A percentile compares a stretch with the other conserved stretches of the same genome.
phyloP scores from a whole-genome alignment of 495 filamentous ascomycete species.

The Hypoxylon trugodes region DNA sequence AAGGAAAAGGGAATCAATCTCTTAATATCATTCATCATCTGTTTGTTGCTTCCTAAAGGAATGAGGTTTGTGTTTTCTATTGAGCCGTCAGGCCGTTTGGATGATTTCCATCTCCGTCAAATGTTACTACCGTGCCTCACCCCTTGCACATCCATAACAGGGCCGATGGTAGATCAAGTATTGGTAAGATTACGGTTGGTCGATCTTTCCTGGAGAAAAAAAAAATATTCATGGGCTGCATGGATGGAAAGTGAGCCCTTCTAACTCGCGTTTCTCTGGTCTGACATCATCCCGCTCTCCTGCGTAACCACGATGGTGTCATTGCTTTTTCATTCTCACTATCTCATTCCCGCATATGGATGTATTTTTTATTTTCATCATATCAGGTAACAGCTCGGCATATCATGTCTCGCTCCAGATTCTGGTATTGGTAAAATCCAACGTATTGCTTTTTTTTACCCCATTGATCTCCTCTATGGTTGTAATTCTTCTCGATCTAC shows the following conservation, averaged over 20 bases:
- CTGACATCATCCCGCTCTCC: slow-evolving; percentile 42
- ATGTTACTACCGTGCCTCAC: neutral
- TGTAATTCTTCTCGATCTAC: neutral
- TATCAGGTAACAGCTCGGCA: slow-evolving; percentile 3
- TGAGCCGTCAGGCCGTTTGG: neutral
- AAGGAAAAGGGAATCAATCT: neutral
- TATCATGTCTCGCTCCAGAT: neutral
- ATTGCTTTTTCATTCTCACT: slow-evolving; percentile 19
- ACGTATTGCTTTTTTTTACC: neutral
- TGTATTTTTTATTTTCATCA: neutral
- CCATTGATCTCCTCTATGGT: neutral
- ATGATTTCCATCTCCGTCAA: neutral
- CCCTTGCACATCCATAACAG: slow-evolving; percentile 36
- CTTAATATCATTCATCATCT: neutral
- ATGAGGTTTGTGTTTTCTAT: slow-evolving; percentile 1
- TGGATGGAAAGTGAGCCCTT: slow-evolving; percentile 17
- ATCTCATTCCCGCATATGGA: neutral
- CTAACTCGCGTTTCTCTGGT: slow-evolving; percentile 19
- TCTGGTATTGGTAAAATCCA: neutral
- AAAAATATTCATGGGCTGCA: neutral
- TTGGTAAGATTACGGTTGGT: slow-evolving; percentile 36
- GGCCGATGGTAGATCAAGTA: slow-evolving; percentile 32
- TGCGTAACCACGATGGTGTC: slow-evolving; percentile 42
- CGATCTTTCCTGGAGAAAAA: slow-evolving; percentile 31
- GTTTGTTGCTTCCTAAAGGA: neutral